A percentile compares a stretch with the other conserved stretches of the same genome.
Conservation (phyloP, 2,329 filamentous ascomycete genomes). For the Alternaria triticimaculans region DNA sequence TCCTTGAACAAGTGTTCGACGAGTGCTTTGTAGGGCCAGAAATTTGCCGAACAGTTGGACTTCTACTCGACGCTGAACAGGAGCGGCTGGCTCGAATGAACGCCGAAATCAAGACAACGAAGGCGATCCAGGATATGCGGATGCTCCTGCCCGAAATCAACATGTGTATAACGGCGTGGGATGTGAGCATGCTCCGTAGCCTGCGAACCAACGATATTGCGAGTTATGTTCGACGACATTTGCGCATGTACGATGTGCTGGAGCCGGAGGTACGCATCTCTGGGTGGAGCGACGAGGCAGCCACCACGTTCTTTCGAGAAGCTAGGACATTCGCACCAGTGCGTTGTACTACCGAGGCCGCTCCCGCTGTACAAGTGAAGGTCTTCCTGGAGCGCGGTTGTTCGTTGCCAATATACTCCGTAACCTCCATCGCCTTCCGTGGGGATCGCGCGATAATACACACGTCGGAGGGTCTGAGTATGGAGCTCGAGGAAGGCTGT, state of each 20-base stretch:
- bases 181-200: background rate
- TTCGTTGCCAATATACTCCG: background rate
- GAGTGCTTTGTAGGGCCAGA: background rate
- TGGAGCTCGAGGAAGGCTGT: background rate
- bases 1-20: background rate
- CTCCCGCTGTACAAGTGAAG: background rate
- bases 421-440: background rate
- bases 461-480: background rate
- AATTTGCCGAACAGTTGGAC: background rate
- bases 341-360: background rate
- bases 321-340: background rate
- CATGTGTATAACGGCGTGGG: background rate
- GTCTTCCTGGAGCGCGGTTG: background rate
- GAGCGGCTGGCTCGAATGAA: background rate
- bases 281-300: background rate
- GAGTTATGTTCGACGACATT: background rate
- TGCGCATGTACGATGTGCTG: no score
- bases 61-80: background rate
- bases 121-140: background rate
- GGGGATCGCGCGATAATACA: background rate
- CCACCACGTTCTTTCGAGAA: background rate
- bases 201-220: background rate
- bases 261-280: background rate
- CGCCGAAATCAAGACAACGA: background rate
- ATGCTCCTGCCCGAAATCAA: background rate